A percentile compares a stretch with the other conserved stretches of the same genome.
Conservation (phyloP, 129 eudicot species). For the Flaveria sonorensis region DNA sequence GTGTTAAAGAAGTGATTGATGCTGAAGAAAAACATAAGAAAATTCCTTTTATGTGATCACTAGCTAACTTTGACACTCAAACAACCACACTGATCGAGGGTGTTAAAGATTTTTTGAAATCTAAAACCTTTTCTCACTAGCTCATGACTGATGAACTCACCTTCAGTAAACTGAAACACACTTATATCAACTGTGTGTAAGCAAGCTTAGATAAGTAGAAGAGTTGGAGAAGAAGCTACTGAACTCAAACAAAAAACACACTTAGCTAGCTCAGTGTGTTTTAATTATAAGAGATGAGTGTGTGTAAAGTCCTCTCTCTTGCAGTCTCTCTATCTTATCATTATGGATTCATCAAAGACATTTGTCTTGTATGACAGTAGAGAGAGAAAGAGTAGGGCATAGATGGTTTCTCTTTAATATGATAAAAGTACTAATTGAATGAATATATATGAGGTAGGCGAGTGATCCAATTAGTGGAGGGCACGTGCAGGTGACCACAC, state of each 20-base stretch:
- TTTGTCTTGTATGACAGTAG: conserved; percentile 64
- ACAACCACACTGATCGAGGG: too few species aligned
- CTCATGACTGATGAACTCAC: too few species aligned
- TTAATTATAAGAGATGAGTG: background rate
- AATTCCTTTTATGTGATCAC: conserved; percentile 1
- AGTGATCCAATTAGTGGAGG: conserved; percentile 42
- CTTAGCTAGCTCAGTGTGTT: too few species aligned
- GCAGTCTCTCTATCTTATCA: conserved; percentile 11
- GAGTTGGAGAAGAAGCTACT: too few species aligned
- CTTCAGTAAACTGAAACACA: too few species aligned
- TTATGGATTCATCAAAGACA: conserved; percentile 46
- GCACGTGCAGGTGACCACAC: conserved; percentile 59
- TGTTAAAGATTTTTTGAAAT: too few species aligned
- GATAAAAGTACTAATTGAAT: background rate
- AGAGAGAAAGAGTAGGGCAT: conserved; percentile 42
- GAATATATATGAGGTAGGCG: background rate
- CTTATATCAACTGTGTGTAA: too few species aligned
- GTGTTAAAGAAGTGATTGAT: background rate
- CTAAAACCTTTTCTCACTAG: too few species aligned
- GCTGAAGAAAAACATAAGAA: conserved; percentile 19
- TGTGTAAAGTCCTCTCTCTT: conserved; percentile 17
- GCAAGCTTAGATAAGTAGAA: too few species aligned
- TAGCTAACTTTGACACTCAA: background rate
- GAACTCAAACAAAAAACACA: too few species aligned
- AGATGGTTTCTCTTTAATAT: background rate